Percentiles rank a stretch among this genome's conserved stretches.
Evolutionary conservation across 1,284 basidiomycete species (phyloP).

Genomic region (Meira miltonrushii): DNA sequence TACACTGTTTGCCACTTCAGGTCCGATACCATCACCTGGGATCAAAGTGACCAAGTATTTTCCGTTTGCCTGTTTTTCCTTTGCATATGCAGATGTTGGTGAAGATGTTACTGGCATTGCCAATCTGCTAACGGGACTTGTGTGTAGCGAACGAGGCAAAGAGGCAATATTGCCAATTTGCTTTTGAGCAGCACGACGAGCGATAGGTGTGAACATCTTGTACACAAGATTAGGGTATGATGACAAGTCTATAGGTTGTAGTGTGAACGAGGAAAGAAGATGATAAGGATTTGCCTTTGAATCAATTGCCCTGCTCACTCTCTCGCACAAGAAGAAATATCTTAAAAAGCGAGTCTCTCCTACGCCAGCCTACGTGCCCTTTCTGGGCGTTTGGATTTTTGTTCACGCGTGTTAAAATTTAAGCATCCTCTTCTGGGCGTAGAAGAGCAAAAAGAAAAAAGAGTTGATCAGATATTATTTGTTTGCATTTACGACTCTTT

Average conservation of each 20-base stretch:
- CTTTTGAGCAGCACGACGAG: slow-evolving; percentile 26
- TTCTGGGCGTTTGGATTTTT: too few relatives aligned
- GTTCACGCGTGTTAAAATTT: too few relatives aligned
- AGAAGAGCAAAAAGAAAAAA: too few relatives aligned
- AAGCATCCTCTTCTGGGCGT: too few relatives aligned
- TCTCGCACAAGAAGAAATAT: too few relatives aligned
- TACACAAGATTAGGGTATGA: background rate
- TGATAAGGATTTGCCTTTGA: background rate
- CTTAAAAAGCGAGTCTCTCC: too few relatives aligned
- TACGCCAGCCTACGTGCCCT: too few relatives aligned
- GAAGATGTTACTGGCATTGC: slow-evolving; percentile 38
- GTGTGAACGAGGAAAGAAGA: background rate
- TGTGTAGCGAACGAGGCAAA: slow-evolving; percentile 24
- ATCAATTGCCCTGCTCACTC: too few relatives aligned
- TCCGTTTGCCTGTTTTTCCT: slow-evolving; percentile 57
- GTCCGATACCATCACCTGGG: slow-evolving; percentile 69
- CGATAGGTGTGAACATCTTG: slow-evolving; percentile 4
- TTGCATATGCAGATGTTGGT: slow-evolving; percentile 47
- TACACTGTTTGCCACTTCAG: slow-evolving; percentile 58
- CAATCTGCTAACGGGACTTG: slow-evolving; percentile 24
- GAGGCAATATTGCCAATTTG: slow-evolving; percentile 15
- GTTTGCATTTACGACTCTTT: too few relatives aligned
- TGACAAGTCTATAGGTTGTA: background rate
- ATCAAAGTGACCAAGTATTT: slow-evolving; percentile 92
- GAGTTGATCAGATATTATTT: too few relatives aligned